Conservation (phyloP, 768 basidiomycete species). For the Chalciporus chontae region DNA sequence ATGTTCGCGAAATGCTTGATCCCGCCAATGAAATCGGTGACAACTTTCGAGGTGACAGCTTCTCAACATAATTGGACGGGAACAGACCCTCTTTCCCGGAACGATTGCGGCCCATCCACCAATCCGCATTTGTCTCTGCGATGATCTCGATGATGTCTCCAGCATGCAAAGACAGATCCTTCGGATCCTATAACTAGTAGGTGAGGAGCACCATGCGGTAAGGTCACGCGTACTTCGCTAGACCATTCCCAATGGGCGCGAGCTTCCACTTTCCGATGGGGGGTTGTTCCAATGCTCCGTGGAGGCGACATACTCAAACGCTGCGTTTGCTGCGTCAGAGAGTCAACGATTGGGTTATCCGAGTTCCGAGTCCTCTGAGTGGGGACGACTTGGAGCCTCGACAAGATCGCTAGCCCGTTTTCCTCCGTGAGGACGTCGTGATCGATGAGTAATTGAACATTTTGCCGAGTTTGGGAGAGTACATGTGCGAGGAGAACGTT, state of each 20-base stretch:
- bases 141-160: slow-evolving; percentile 81
- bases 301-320: slow-evolving; percentile 25
- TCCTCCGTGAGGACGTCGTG: slow-evolving; percentile 39
- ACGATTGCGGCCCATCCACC: slow-evolving; percentile 76
- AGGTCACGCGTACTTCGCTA: slow-evolving; percentile 22
- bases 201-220: slow-evolving; percentile 4
- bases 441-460: slow-evolving; percentile 43
- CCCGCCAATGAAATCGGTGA: slow-evolving; percentile 24
- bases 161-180: slow-evolving; percentile 68
- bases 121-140: slow-evolving; percentile 81
- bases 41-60: slow-evolving; percentile 29
- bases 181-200: slow-evolving; percentile 51
- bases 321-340: slow-evolving; percentile 22
- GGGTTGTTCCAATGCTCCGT: neutral
- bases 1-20: slow-evolving; percentile 16
- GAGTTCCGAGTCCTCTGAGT: slow-evolving; percentile 18
- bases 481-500: slow-evolving; percentile 34
- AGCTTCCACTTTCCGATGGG: slow-evolving; percentile 22
- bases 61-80: slow-evolving; percentile 76
- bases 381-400: slow-evolving; percentile 32
- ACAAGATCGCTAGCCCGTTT: slow-evolving; percentile 39
- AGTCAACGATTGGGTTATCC: slow-evolving; percentile 14
- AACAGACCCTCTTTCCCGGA: slow-evolving; percentile 70
- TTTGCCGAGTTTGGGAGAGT: slow-evolving; percentile 43
- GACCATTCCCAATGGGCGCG: slow-evolving; percentile 30